Evolutionary conservation across 202 grass and related monocot genomes (phyloP), one percentile per base, ranked within the genome.

Genomic region (Dendrocalamus latiflorus): DNA sequence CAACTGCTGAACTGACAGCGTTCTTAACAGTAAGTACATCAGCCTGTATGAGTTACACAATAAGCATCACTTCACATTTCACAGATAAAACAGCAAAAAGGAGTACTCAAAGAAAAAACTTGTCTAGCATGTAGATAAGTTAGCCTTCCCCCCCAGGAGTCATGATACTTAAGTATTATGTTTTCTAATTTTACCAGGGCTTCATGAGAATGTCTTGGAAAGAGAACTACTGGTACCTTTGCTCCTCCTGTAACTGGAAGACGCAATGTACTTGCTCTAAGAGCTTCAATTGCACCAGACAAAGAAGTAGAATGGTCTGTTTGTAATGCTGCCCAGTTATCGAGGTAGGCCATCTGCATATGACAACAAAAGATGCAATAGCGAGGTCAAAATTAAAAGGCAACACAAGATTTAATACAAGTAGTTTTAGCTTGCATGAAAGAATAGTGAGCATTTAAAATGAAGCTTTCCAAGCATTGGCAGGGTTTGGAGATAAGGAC

Each of bases 181-280:
- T 28, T 60, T 54, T 20, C 5, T 51, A 71, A 54, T 63, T 76
- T 63, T 47, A 65, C 39, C 28, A 88, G 3, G 11, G 24, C 26
- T 66, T 9, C 22, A 47, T 37, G 22, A 79, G 11, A 20, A 58
- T 65, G 14, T n/a, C n/a, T n/a, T n/a, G n/a, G n/a, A n/a, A n/a
- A n/a, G n/a, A n/a, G n/a, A n/a, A n/a, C n/a, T n/a, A n/a, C 47
- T 20, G 38, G 68, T 79, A 98, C 95, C 95, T 84, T 94, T 76
- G 95, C 89, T 62, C 90, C 90, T 91, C 88, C 95, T 82, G 85
- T 93, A 86, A 98, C 87, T 63, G 95, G 92, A 90, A 98, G 85
- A 28, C 95, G 92, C 74, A 95, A 62, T 57, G 90, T 93, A 68
- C 86, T 93, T 80, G 90, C 86, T 83, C 82, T 91, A 71, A 98